These are phyloP conservation scores for Paecilomyces dactylethromorphus DNA, from an alignment of 2,329 filamentous ascomycete species.

Conservation along the genomic window DNA sequence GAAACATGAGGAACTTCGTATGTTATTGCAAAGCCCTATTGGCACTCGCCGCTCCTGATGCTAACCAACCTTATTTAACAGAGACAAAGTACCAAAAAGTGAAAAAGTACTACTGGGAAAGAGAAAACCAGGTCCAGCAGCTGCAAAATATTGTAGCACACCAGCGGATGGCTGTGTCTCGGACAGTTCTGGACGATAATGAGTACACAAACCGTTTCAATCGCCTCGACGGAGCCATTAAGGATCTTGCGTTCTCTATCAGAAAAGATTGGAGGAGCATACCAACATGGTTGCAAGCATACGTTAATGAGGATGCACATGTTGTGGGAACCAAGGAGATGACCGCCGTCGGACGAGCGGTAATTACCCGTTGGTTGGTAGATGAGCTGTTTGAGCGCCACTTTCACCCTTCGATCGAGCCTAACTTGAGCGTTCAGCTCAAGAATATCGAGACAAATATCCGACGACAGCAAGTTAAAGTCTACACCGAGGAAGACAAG, in stretches of 20 bases:
- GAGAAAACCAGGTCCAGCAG: slow-evolving; percentile 82
- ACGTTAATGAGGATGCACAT: slow-evolving; percentile 78
- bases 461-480: slow-evolving; percentile 64
- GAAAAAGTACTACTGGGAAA: slow-evolving; percentile 94
- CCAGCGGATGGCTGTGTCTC: slow-evolving; percentile 88
- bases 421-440: slow-evolving; percentile 65
- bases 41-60: background rate
- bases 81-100: slow-evolving; percentile 97
- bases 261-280: slow-evolving; percentile 86
- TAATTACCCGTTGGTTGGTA: slow-evolving; percentile 82
- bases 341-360: slow-evolving; percentile 86
- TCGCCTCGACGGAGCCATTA: slow-evolving; percentile 86
- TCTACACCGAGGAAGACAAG: slow-evolving; percentile 76
- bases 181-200: slow-evolving; percentile 89
- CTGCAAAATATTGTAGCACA: slow-evolving; percentile 97
- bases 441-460: slow-evolving; percentile 87
- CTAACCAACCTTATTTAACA: slow-evolving; percentile 30
- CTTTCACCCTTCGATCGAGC: slow-evolving; percentile 85
- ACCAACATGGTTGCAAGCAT: slow-evolving; percentile 71
- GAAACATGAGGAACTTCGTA: slow-evolving; percentile 42
- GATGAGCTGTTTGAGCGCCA: slow-evolving; percentile 86
- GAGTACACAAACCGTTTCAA: slow-evolving; percentile 88
- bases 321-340: slow-evolving; percentile 92
- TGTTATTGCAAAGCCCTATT: slow-evolving; percentile 8
- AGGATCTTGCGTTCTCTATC: slow-evolving; percentile 91